phyloP scores from a whole-genome alignment of 257 asterid species.

The Euphrasia confusa region DNA sequence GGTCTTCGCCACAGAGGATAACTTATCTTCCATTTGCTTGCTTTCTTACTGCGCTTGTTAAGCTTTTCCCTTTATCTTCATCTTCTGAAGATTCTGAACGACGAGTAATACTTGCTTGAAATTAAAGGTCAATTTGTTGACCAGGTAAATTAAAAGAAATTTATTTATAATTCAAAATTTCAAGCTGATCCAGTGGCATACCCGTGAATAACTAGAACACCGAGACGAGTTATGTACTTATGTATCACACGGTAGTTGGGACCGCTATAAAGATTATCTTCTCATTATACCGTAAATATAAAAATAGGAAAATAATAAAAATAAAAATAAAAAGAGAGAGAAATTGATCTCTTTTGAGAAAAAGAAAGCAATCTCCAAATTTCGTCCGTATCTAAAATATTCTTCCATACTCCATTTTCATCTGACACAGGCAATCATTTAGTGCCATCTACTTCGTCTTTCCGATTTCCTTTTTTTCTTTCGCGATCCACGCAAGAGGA shows the following conservation, averaged over 20 bases:
- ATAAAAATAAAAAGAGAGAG: not conserved
- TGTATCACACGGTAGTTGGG: constrained; percentile 18
- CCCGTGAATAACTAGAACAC: constrained; percentile 24
- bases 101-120: no score
- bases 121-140: no score
- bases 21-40: constrained; percentile 42
- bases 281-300: not conserved
- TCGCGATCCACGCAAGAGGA: constrained; percentile 36
- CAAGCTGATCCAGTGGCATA: constrained; percentile 27
- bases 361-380: constrained; percentile 22
- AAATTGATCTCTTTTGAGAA: constrained; percentile 20
- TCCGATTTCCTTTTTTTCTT: constrained; percentile 5
- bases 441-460: constrained; percentile 12
- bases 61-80: no score
- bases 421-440: constrained; percentile 29
- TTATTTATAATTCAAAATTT: no score
- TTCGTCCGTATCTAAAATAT: constrained; percentile 28
- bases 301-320: not conserved
- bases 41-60: no score
- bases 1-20: constrained; percentile 59
- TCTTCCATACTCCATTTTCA: constrained; percentile 26
- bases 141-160: no score
- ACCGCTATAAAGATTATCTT: constrained; percentile 26
- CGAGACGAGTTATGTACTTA: constrained; percentile 5
- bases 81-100: no score